phyloP scores from a whole-genome alignment of 2,329 filamentous ascomycete species.

The Cordyceps javanica region DNA sequence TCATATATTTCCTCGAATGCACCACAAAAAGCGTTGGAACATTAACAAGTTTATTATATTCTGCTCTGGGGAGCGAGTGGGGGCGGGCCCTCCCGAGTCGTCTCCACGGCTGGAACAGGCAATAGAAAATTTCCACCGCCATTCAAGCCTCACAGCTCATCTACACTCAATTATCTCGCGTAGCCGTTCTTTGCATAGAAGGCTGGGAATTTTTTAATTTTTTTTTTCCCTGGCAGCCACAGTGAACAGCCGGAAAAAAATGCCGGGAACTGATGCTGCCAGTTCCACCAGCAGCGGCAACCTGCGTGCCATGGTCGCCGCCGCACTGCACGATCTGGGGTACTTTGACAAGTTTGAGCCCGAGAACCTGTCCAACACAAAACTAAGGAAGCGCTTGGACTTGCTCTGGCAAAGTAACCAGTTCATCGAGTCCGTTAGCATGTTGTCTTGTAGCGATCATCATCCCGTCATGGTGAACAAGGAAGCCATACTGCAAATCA shows the following conservation, averaged over 20 bases:
- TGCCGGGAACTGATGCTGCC: not conserved
- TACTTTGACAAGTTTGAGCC: not conserved
- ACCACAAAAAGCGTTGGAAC: too few species aligned
- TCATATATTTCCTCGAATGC: too few species aligned
- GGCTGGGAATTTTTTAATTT: too few species aligned
- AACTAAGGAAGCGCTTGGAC: not conserved
- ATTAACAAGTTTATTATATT: too few species aligned
- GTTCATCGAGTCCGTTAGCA: not conserved
- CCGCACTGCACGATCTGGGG: not conserved
- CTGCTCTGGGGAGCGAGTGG: too few species aligned
- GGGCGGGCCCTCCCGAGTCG: too few species aligned
- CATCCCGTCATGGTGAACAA: not conserved
- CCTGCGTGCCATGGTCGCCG: not conserved
- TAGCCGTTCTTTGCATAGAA: too few species aligned
- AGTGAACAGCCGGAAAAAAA: not conserved
- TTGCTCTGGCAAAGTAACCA: not conserved
- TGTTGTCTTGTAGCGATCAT: not conserved
- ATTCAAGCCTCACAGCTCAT: too few species aligned
- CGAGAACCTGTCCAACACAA: not conserved
- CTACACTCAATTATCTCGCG: too few species aligned
- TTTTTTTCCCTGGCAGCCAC: too few species aligned
- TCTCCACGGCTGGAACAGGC: too few species aligned
- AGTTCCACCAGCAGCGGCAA: not conserved
- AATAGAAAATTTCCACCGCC: too few species aligned
- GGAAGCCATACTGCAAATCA: not conserved